These are phyloP conservation scores for Cryphonectria parasitica DNA, from an alignment of 2,329 filamentous ascomycete genomes.

Conservation along the genomic window DNA sequence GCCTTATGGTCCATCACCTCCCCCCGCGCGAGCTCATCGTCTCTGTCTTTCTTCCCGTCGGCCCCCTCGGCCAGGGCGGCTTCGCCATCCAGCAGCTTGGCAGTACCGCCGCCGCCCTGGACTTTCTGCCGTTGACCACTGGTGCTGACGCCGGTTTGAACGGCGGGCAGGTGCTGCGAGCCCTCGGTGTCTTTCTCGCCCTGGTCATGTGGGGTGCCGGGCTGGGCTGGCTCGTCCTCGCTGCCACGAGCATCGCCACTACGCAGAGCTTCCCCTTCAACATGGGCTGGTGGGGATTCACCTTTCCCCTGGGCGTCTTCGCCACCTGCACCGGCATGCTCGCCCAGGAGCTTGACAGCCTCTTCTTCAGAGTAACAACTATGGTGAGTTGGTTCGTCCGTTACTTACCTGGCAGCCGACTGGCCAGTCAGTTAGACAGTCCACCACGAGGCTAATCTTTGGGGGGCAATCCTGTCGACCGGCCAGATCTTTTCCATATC, in stretches of 20 bases:
- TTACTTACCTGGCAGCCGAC: background rate
- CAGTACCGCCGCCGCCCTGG: background rate
- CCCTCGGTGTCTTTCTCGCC: conserved; percentile 48
- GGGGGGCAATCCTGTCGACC: background rate
- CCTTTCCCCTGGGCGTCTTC: conserved; percentile 44
- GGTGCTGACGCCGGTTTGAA: background rate
- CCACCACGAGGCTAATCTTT: background rate
- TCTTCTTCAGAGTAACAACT: conserved; percentile 46
- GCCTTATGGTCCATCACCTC: conserved; percentile 67
- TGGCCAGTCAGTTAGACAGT: background rate
- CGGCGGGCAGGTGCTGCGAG: conserved; percentile 36
- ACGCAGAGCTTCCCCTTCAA: conserved; percentile 45
- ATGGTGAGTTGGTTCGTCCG: background rate
- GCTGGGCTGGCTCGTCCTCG: conserved; percentile 41
- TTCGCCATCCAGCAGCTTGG: conserved; percentile 50
- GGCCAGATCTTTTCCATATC: conserved; percentile 45
- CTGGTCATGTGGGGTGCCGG: conserved; percentile 42
- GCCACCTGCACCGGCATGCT: conserved; percentile 46
- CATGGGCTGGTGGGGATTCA: conserved; percentile 46
- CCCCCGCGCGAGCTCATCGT: conserved; percentile 69
- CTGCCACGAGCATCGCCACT: conserved; percentile 35
- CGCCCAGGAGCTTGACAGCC: conserved; percentile 46
- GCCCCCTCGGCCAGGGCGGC: conserved; percentile 65
- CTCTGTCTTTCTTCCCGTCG: conserved; percentile 64
- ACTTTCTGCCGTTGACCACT: background rate